Percentiles rank a stretch among this genome's conserved stretches.
Evolutionary conservation across 495 filamentous ascomycete genomes (phyloP).

Genomic region (Podospora tetraspora): DNA sequence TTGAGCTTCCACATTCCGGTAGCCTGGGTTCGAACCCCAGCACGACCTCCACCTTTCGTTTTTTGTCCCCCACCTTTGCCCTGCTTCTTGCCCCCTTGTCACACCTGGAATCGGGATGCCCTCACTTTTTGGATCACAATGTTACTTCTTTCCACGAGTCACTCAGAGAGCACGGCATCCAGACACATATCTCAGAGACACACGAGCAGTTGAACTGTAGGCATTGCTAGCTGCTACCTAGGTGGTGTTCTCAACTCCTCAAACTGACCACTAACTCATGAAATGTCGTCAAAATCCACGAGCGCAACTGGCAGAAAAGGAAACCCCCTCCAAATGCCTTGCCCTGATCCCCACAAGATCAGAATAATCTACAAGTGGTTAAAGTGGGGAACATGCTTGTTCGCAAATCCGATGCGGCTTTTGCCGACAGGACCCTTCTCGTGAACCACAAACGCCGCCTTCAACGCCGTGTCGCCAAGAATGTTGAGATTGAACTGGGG

Average conservation of each 20-base stretch:
- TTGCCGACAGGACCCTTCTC: background rate
- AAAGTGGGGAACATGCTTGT: background rate
- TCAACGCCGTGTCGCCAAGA: constrained; percentile 74
- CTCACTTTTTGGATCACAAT: background rate
- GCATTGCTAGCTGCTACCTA: background rate
- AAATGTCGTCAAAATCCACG: background rate
- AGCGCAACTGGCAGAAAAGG: background rate
- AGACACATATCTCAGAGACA: background rate
- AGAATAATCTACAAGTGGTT: background rate
- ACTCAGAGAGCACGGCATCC: background rate
- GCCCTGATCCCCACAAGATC: background rate
- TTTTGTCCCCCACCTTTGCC: background rate
- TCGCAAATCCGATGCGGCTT: background rate
- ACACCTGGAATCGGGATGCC: background rate
- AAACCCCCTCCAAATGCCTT: background rate
- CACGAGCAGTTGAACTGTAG: background rate
- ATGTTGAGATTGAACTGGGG: constrained; percentile 61
- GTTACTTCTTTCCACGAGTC: background rate
- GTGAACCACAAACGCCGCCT: constrained; percentile 65
- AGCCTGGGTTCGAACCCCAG: constrained; percentile 12
- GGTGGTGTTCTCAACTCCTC: background rate
- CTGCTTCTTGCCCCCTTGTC: background rate
- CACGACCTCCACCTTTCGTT: constrained; percentile 6
- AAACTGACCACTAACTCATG: background rate
- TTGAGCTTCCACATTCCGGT: constrained; percentile 3